Evolutionary conservation across 2,329 filamentous ascomycete genomes (phyloP), one percentile per base, ranked within the genome.

Genomic region (Metarhizium album): DNA sequence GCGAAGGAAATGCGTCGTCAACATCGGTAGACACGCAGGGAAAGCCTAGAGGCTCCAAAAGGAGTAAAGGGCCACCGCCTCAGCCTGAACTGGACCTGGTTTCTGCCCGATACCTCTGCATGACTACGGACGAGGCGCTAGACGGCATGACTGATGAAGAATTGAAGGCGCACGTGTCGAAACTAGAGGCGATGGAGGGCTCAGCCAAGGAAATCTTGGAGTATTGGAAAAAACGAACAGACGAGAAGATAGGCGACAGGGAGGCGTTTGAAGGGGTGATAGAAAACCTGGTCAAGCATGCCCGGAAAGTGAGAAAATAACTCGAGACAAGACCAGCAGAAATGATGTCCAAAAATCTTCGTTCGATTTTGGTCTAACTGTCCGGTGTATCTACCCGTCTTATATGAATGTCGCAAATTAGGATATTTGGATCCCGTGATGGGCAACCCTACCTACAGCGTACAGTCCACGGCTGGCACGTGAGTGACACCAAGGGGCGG

Each of bases 211-310:
- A 87, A 53, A 82, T 90, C 38, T 72, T 96, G 48, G 86, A 89
- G 57, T 95, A 91, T 64, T 97, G 91, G 91, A 78, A 87, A 59
- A 87, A 87, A 71, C 75, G 83, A 59, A 84, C 86, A 49, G 90
- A 95, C 64, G 89, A 90, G 59, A 88, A 91, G 60, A 72, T 95
- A 56, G 87, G 87, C 40, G 91, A 97, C 64, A 84, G 93, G 59
- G 91, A 96, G 64, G 88, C 90, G 2, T 93, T 96, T 65, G 91
- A 97, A 65, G 90, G 89, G 1, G 91, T 97, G 16, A 96, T 97
- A 75, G 91, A 95, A 70, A 96, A 95, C 66, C 68, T 97, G 57
- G 91, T 96, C 42, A 93, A 90, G 67, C 89, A 95, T 70, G 89
- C 89, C 47, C 78, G 89, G 65, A 88, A 90, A 70, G 82, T 89